These are phyloP conservation scores for Beverwykella pulmonaria DNA, from an alignment of 495 filamentous ascomycete species.

Conservation along the genomic window DNA sequence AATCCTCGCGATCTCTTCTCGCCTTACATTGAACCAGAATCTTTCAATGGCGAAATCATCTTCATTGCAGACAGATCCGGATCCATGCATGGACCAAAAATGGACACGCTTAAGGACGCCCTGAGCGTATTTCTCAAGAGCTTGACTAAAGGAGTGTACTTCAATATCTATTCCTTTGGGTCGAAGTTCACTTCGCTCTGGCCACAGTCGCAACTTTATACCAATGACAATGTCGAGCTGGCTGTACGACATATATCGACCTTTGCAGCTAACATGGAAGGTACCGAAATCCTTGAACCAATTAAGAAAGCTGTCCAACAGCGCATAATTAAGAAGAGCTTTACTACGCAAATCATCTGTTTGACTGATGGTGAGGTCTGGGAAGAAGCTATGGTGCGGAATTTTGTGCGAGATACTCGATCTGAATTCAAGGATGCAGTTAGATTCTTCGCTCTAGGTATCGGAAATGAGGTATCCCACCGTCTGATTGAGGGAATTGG, in stretches of 20 bases:
- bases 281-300: constrained; percentile 10
- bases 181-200: constrained; percentile 1
- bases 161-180: constrained; percentile 27
- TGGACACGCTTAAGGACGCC: constrained; percentile 9
- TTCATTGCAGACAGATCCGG: constrained; percentile 41
- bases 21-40: not conserved
- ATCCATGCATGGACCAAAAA: constrained; percentile 35
- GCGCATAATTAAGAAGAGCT: not conserved
- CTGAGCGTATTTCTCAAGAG: constrained; percentile 6
- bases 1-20: constrained; percentile 14
- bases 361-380: constrained; percentile 42
- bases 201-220: not conserved
- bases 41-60: constrained; percentile 37
- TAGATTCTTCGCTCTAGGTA: constrained; percentile 41
- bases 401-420: constrained; percentile 15
- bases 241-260: not conserved
- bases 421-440: not conserved
- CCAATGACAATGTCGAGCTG: not conserved
- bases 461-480: constrained; percentile 40
- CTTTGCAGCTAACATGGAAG: constrained; percentile 14
- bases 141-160: not conserved
- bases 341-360: constrained; percentile 32
- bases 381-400: constrained; percentile 12
- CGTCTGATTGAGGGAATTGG: constrained; percentile 40
- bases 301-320: not conserved